These are phyloP conservation scores for Barnettozyma salicaria DNA, from an alignment of 805 yeast species.

Conservation along the genomic window DNA sequence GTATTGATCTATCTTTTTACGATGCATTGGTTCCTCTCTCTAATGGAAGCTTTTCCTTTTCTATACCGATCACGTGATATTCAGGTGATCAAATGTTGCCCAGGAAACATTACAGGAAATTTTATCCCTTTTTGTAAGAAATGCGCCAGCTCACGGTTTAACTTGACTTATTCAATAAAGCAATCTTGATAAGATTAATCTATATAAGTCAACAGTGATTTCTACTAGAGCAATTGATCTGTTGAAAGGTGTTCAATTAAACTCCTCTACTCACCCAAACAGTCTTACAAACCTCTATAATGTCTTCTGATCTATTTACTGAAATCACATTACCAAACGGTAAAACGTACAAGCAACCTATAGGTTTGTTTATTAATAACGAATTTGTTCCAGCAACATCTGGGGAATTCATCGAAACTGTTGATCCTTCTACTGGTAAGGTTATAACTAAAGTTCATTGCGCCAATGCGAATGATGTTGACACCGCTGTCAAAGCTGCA, in stretches of 20 bases:
- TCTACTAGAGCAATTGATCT: too few relatives aligned
- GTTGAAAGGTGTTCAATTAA: too few relatives aligned
- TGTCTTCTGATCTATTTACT: conserved; percentile 16
- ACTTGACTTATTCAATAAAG: too few relatives aligned
- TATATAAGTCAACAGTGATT: too few relatives aligned
- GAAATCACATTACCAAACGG: conserved; percentile 63
- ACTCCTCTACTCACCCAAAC: too few relatives aligned
- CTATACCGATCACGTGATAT: too few relatives aligned
- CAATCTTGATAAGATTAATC: too few relatives aligned
- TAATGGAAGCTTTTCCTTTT: too few relatives aligned
- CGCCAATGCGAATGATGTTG: conserved; percentile 47
- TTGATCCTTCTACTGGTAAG: conserved; percentile 51
- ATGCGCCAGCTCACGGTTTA: not conserved
- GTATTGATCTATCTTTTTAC: too few relatives aligned
- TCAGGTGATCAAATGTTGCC: not conserved
- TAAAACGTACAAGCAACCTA: conserved; percentile 58
- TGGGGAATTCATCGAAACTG: conserved; percentile 32
- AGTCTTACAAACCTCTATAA: not conserved
- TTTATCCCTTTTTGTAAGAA: not conserved
- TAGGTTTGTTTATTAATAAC: conserved; percentile 71
- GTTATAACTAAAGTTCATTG: conserved; percentile 45
- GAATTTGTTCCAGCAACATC: conserved; percentile 54
- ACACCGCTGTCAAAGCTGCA: conserved; percentile 48
- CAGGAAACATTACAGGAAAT: not conserved
- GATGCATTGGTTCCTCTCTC: not conserved